Evolutionary conservation across 2,329 filamentous ascomycete genomes (phyloP).

Genomic region (Ambrosiella xylebori): DNA sequence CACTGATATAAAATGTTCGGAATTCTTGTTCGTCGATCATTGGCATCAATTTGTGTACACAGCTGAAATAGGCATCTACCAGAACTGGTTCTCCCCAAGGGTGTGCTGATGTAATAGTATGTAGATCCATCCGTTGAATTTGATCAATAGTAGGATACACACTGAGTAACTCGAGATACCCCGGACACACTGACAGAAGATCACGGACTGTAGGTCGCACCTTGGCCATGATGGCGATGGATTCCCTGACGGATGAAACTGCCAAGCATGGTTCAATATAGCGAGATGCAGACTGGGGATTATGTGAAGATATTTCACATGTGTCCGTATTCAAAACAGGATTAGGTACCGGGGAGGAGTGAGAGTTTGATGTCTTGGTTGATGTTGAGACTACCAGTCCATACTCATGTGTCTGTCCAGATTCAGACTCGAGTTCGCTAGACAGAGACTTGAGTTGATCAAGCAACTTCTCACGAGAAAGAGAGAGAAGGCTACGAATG

Average conservation of each 20-base stretch:
- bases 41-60: conserved; percentile 53
- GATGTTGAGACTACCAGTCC: neutral
- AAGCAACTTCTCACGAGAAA: conserved; percentile 43
- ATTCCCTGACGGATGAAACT: conserved; percentile 58
- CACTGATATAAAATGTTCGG: conserved; percentile 35
- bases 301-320: conserved; percentile 14
- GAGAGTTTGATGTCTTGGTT: neutral
- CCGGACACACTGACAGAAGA: conserved; percentile 28
- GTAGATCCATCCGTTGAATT: conserved; percentile 23
- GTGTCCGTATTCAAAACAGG: neutral
- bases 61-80: conserved; percentile 60
- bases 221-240: conserved; percentile 52
- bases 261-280: conserved; percentile 45
- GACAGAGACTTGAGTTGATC: conserved; percentile 22
- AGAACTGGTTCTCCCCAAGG: conserved; percentile 49
- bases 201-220: conserved; percentile 31
- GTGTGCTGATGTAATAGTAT: conserved; percentile 23
- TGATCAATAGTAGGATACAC: conserved; percentile 2
- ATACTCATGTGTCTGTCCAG: neutral
- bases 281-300: conserved; percentile 34
- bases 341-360: neutral
- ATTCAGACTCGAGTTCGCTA: no score
- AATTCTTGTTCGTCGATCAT: conserved; percentile 59
- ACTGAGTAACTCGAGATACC: conserved; percentile 21
- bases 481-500: conserved; percentile 30